A percentile compares a stretch with the other conserved stretches of the same genome.
Evolutionary conservation across 1,139 yeast genomes (phyloP).

Genomic region (Meyerozyma smithsonii): DNA sequence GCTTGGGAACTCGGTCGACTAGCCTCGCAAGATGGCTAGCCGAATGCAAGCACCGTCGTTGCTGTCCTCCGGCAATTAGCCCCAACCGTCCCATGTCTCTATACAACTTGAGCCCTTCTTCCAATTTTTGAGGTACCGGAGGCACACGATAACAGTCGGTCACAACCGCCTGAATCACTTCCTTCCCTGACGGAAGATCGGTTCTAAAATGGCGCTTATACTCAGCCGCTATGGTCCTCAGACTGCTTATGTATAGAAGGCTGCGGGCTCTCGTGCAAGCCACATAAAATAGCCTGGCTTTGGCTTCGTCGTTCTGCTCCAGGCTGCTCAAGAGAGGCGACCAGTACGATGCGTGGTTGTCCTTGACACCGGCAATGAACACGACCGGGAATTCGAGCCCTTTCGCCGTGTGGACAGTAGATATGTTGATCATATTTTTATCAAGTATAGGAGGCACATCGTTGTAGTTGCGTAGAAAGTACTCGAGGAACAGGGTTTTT

Average conservation of each 20-base stretch:
- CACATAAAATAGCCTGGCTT: constrained; percentile 49
- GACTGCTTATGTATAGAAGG: constrained; percentile 36
- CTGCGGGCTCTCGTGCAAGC: constrained; percentile 62
- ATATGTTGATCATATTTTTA: constrained; percentile 37
- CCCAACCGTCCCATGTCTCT: background rate
- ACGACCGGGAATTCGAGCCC: constrained; percentile 71
- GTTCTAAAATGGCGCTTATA: constrained; percentile 3
- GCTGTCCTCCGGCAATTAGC: background rate
- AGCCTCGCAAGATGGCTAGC: background rate
- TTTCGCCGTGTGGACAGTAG: constrained; percentile 69
- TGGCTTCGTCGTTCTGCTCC: constrained; percentile 9
- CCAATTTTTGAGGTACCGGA: background rate
- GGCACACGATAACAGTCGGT: background rate
- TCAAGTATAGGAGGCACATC: constrained; percentile 33
- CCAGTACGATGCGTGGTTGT: constrained; percentile 16
- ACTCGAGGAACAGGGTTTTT: constrained; percentile 20
- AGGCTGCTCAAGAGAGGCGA: constrained; percentile 9
- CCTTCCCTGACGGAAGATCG: constrained; percentile 4
- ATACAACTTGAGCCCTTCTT: background rate
- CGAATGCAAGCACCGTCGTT: background rate
- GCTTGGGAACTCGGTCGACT: background rate
- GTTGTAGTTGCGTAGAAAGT: constrained; percentile 42
- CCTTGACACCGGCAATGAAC: constrained; percentile 41
- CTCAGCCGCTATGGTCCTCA: constrained; percentile 3
- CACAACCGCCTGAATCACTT: background rate